Evolutionary conservation across 2,329 filamentous ascomycete species (phyloP).

Genomic region (Aspergillus uvarum): DNA sequence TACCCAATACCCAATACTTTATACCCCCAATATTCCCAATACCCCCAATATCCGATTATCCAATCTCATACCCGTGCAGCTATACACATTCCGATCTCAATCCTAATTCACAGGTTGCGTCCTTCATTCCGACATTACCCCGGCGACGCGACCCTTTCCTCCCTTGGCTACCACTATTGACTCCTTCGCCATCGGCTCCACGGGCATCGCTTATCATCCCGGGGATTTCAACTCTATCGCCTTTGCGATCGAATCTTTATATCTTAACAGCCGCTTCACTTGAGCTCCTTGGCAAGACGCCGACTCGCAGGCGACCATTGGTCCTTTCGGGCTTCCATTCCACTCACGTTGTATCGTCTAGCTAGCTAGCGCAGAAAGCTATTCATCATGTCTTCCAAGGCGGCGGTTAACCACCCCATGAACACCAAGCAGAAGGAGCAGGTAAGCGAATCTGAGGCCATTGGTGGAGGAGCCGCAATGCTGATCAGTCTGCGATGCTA

Average conservation of each 20-base stretch:
- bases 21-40: too few species aligned
- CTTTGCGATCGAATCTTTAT: neutral
- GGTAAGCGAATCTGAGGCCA: slow-evolving; percentile 33
- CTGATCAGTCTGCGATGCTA: slow-evolving; percentile 16
- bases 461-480: neutral
- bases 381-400: slow-evolving; percentile 9
- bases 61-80: neutral
- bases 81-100: slow-evolving; percentile 1
- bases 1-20: neutral
- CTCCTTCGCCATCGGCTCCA: slow-evolving; percentile 6
- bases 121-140: slow-evolving; percentile 25
- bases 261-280: neutral
- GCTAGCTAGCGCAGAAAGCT: neutral
- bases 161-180: slow-evolving; percentile 8
- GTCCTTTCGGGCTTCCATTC: neutral
- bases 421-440: slow-evolving; percentile 26
- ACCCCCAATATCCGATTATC: too few species aligned
- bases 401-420: slow-evolving; percentile 8
- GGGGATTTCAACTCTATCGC: neutral
- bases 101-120: neutral
- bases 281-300: neutral
- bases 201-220: neutral
- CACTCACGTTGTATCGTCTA: neutral
- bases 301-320: neutral
- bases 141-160: slow-evolving; percentile 17